These are phyloP conservation scores for Rhodosporidiobolus sp. DNA, from an alignment of 768 basidiomycete species.

Conservation along the genomic window DNA sequence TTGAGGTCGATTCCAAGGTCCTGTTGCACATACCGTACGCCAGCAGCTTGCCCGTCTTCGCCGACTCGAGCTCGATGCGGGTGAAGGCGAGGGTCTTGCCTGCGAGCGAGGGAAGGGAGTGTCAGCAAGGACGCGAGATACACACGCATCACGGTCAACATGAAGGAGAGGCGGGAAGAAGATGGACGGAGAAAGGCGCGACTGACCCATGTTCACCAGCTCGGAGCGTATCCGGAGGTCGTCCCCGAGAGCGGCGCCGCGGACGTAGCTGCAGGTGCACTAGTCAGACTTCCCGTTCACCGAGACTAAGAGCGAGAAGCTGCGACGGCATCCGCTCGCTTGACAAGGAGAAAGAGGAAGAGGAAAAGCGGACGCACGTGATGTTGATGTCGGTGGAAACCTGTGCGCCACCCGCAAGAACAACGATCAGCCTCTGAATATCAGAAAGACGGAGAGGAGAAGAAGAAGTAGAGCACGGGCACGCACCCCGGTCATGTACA, in stretches of 20 bases:
- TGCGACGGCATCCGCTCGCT: no score
- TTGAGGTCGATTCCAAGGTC: no score
- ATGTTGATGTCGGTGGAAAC: conserved; percentile 27
- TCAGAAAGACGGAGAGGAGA: not conserved
- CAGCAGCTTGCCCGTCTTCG: conserved; percentile 36
- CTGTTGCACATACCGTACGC: conserved; percentile 25
- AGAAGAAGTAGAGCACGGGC: no score
- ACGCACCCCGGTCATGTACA: conserved; percentile 38
- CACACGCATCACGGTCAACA: not conserved
- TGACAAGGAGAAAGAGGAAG: no score
- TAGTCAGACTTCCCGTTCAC: no score
- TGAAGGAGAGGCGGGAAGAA: not conserved
- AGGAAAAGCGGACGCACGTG: conserved; percentile 10
- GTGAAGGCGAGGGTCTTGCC: conserved; percentile 44
- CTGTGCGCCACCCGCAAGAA: not conserved
- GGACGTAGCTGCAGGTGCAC: conserved; percentile 40
- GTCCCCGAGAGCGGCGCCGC: conserved; percentile 37
- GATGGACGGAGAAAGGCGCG: not conserved
- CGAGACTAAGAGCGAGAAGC: no score
- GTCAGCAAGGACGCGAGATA: not conserved
- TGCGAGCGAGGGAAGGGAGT: not conserved
- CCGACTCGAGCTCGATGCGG: conserved; percentile 26
- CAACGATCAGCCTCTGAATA: conserved; percentile 3
- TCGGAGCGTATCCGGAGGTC: conserved; percentile 26
- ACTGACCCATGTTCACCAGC: conserved; percentile 33